Evolutionary conservation across 2,329 filamentous ascomycete species (phyloP).

Genomic region (Fusarium penzigii): DNA sequence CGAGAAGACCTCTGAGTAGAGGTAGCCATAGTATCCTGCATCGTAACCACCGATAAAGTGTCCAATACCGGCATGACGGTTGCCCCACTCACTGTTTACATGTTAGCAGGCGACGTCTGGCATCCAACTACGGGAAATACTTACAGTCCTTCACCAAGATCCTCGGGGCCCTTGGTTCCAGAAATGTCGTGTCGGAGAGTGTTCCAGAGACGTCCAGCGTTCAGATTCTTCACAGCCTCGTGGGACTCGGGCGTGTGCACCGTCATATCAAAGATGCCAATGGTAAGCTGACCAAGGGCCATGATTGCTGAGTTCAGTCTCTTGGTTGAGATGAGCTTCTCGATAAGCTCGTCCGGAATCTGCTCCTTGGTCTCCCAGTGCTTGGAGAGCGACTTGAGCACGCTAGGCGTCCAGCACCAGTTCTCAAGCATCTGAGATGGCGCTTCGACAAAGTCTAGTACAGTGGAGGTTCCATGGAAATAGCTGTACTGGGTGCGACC

Average conservation of each 20-base stretch:
- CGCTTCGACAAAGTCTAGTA: slow-evolving; percentile 71
- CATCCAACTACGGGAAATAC: slow-evolving; percentile 23
- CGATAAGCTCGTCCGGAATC: slow-evolving; percentile 74
- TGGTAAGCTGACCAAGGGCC: slow-evolving; percentile 77
- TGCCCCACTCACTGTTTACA: slow-evolving; percentile 62
- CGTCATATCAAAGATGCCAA: slow-evolving; percentile 83
- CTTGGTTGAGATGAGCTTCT: slow-evolving; percentile 74
- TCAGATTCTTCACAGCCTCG: slow-evolving; percentile 64
- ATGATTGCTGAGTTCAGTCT: slow-evolving; percentile 80
- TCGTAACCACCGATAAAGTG: slow-evolving; percentile 85
- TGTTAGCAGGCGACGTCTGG: slow-evolving; percentile 27
- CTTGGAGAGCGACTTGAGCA: slow-evolving; percentile 66
- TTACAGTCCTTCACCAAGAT: slow-evolving; percentile 57
- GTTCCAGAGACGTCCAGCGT: slow-evolving; percentile 71
- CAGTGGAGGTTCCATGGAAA: slow-evolving; percentile 68
- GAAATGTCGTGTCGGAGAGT: slow-evolving; percentile 69
- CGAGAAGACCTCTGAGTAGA: slow-evolving; percentile 77
- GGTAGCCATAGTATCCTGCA: slow-evolving; percentile 78
- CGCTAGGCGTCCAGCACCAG: slow-evolving; percentile 71
- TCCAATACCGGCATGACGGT: slow-evolving; percentile 78
- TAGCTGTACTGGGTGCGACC: slow-evolving; percentile 63
- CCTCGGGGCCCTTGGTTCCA: slow-evolving; percentile 74
- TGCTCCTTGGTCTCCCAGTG: slow-evolving; percentile 71
- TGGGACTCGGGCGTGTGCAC: slow-evolving; percentile 73
- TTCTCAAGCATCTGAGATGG: slow-evolving; percentile 75